Evolutionary conservation across 495 filamentous ascomycete genomes (phyloP), one percentile per base, ranked within the genome.

Genomic region (Terfezia claveryi): DNA sequence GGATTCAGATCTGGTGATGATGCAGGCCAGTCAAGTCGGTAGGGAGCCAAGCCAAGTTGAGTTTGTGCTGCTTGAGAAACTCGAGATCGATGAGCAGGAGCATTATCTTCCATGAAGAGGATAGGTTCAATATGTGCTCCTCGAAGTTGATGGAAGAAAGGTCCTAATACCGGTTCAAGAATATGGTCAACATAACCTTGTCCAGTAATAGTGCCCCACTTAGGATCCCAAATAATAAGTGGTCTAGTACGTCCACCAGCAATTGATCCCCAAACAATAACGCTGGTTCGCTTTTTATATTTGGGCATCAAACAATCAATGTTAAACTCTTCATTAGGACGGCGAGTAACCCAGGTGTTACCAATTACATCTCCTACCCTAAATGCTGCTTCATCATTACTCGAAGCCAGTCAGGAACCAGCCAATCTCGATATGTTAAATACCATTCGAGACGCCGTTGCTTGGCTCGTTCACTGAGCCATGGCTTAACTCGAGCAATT

Each of bases 311-410:
- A 52, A 52, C 46, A 58, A 14, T 17, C 36, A 11, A 50, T n/a
- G 0, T 36, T 9, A 54, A 53, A 59, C 37, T 38, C 50, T 36
- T 57, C 55, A 0, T 4, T 36, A 0, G 2, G 38, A 7, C 2
- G 11, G 1, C 51, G 9, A 4, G 51, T 57, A 2, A 57, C 41
- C 4, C 55, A 57, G 0, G 10, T 50, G 23, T 46, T 36, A 12
- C 58, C 55, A 8, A 46, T 23, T 38, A n/a, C 23, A 2, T 36
- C 41, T 32, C 51, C 32, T 2, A 57, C 14, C 38, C 53, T 57
- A 12, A 57, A 57, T 3, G 50, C 16, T 1, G 4, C 50, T 36
- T 57, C 23, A 37, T 57, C 37, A 59, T 59, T 0, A 52, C 55
- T 10, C 36, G 50, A 6, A 10, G 4, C 10, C 16, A 57, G 10